phyloP scores from a whole-genome alignment of 2,329 filamentous ascomycete genomes.

The Colletotrichum gigasporum region DNA sequence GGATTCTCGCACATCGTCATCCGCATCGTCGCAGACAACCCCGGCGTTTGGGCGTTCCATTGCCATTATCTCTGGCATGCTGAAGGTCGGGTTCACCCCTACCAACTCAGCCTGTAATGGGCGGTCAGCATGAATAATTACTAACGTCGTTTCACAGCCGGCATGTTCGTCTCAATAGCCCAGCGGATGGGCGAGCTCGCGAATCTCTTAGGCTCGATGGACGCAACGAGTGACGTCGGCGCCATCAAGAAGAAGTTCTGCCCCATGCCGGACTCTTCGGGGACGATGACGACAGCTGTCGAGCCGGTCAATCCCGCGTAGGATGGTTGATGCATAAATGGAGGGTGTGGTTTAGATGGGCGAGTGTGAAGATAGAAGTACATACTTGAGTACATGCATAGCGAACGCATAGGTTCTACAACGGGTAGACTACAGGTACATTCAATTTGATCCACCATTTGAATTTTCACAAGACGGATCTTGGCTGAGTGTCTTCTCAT shows the following conservation, averaged over 20 bases:
- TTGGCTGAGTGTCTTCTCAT: too few relatives aligned
- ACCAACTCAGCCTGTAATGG: too few relatives aligned
- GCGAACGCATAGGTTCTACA: background rate
- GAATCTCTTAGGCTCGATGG: conserved; percentile 2
- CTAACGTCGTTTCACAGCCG: background rate
- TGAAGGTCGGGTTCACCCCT: conserved; percentile 41
- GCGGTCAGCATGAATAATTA: background rate
- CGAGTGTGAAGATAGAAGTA: background rate
- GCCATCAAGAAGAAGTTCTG: conserved; percentile 29
- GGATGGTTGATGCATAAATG: background rate
- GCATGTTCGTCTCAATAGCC: conserved; percentile 26
- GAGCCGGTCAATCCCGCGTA: background rate
- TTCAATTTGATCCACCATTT: too few relatives aligned
- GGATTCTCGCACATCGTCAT: conserved; percentile 64
- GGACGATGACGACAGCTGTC: background rate
- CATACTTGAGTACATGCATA: background rate
- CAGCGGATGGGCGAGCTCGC: conserved; percentile 27
- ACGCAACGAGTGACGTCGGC: background rate
- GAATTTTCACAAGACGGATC: too few relatives aligned
- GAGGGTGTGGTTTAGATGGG: background rate
- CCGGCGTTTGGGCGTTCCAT: conserved; percentile 67
- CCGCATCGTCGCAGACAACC: conserved; percentile 65
- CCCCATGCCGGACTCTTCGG: background rate
- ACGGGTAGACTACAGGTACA: too few relatives aligned
- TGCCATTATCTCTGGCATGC: conserved; percentile 69